Evolutionary conservation across 345 rosid species (phyloP).

Genomic region (Eucalyptus marginata): DNA sequence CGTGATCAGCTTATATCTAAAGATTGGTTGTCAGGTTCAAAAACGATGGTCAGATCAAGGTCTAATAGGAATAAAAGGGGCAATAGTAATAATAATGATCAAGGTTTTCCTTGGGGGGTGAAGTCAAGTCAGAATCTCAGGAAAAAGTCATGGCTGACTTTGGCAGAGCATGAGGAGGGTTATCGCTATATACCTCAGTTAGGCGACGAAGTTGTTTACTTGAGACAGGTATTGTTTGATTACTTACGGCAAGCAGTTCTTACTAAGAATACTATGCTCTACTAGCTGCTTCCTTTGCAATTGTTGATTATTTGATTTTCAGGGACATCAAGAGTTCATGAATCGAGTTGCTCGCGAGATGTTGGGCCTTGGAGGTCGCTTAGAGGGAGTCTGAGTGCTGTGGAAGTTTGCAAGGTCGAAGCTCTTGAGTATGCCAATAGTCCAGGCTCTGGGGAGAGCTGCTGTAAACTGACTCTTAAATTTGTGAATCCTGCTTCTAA

Average conservation of each 20-base stretch:
- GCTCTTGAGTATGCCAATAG: conserved; percentile 55
- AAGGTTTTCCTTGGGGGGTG: conserved; percentile 9
- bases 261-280: not conserved
- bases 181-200: conserved; percentile 90
- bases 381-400: conserved; percentile 52
- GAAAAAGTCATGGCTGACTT: conserved; percentile 76
- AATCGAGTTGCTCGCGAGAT: conserved; percentile 19
- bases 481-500: conserved; percentile 56
- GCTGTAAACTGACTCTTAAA: conserved; percentile 86
- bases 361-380: conserved; percentile 48
- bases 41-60: conserved; percentile 32
- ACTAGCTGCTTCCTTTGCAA: not conserved
- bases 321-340: conserved; percentile 88
- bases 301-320: conserved; percentile 8
- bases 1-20: conserved; percentile 22
- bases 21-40: conserved; percentile 63
- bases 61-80: conserved; percentile 36
- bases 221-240: conserved; percentile 56
- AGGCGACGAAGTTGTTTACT: conserved; percentile 79
- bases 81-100: conserved; percentile 4
- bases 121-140: conserved; percentile 23
- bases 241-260: not conserved
- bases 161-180: conserved; percentile 77
- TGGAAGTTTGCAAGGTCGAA: conserved; percentile 72
- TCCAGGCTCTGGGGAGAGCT: conserved; percentile 93